These are phyloP conservation scores for Russula sp. DNA, from an alignment of 768 basidiomycete species.

Conservation along the genomic window DNA sequence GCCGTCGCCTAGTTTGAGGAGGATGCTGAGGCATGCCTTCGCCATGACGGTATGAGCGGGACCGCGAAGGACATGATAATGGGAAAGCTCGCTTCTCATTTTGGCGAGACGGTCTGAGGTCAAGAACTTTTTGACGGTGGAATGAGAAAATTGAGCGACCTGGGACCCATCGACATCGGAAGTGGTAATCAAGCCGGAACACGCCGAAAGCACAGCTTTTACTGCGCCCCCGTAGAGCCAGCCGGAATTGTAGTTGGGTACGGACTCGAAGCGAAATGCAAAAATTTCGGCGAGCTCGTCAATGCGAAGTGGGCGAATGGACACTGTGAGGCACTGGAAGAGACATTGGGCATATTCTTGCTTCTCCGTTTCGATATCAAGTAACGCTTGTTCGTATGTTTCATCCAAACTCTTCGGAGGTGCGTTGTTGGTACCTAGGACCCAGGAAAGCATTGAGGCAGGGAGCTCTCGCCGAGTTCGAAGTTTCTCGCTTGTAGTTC, in stretches of 20 bases:
- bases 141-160: constrained; percentile 12
- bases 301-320: constrained; percentile 7
- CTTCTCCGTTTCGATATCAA: constrained; percentile 11
- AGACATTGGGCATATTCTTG: neutral
- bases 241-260: neutral
- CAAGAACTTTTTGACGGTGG: constrained; percentile 18
- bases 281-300: constrained; percentile 19
- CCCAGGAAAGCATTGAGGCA: neutral
- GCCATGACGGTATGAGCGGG: constrained; percentile 7
- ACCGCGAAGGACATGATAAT: neutral
- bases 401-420: constrained; percentile 11
- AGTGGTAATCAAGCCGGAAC: constrained; percentile 3
- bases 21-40: neutral
- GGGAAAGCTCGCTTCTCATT: neutral
- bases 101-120: constrained; percentile 6
- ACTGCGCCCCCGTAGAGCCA: neutral
- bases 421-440: neutral
- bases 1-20: neutral
- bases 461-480: constrained; percentile 5
- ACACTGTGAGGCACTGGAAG: constrained; percentile 6
- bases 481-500: neutral
- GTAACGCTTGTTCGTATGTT: constrained; percentile 11
- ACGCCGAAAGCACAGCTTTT: constrained; percentile 8
- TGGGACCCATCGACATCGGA: neutral
- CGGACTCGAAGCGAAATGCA: constrained; percentile 1